phyloP scores from a whole-genome alignment of 768 basidiomycete genomes.

The Glaciozyma antarctica region DNA sequence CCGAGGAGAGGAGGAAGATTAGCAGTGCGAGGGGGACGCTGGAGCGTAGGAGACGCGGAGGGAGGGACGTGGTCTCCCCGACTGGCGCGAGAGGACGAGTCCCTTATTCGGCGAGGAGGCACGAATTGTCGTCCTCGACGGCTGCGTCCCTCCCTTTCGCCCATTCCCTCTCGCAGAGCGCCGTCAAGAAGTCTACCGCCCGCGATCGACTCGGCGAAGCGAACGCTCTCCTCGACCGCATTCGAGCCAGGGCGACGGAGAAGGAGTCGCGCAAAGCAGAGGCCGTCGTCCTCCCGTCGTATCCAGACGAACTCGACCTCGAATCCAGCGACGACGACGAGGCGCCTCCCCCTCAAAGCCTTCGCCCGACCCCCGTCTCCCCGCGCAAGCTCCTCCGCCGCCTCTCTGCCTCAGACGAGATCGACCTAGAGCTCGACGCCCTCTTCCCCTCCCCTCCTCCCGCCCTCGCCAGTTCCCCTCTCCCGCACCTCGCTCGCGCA shows the following conservation, averaged over 20 bases:
- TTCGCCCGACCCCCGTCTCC: constrained; percentile 39
- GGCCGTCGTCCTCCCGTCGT: background rate
- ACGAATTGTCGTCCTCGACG: too few species aligned
- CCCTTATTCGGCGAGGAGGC: constrained; percentile 34
- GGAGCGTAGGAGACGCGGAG: constrained; percentile 6
- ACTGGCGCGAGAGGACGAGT: too few species aligned
- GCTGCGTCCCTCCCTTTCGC: background rate
- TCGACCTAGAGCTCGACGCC: constrained; percentile 41
- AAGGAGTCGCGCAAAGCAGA: background rate
- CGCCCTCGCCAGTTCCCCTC: constrained; percentile 6
- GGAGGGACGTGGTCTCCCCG: constrained; percentile 32
- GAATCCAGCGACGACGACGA: background rate
- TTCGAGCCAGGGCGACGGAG: background rate
- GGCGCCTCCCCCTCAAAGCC: background rate
- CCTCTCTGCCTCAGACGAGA: constrained; percentile 43
- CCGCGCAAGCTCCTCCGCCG: constrained; percentile 45
- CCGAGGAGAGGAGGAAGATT: constrained; percentile 42
- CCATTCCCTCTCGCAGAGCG: background rate
- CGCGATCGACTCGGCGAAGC: constrained; percentile 1
- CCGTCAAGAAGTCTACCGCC: background rate
- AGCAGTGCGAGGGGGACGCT: background rate
- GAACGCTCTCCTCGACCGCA: background rate
- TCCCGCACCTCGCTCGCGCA: constrained; percentile 23
- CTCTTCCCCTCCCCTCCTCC: background rate
- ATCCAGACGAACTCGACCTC: background rate